Conservation (phyloP, 345 rosid genomes). For the Populus pruinosa region DNA sequence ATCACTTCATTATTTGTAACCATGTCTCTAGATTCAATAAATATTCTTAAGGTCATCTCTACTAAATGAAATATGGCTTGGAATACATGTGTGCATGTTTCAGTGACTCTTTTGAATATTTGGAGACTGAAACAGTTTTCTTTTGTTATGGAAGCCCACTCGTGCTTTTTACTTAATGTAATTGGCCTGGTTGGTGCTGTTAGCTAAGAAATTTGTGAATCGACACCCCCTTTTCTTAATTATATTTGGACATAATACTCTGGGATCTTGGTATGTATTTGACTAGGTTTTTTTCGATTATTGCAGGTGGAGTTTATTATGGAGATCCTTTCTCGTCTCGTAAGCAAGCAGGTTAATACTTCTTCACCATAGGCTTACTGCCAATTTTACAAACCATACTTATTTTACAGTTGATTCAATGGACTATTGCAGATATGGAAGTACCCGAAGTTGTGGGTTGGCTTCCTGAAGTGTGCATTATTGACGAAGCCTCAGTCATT, state of each 20-base stretch:
- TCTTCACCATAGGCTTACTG: conserved; percentile 10
- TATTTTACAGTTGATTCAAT: conserved; percentile 13
- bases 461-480: conserved; percentile 86
- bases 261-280: not conserved
- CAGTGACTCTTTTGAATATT: not conserved
- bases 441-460: conserved; percentile 96
- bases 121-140: not conserved
- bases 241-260: not conserved
- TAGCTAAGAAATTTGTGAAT: not conserved
- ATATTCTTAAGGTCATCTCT: too few species aligned
- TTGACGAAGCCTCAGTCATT: conserved; percentile 89
- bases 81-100: not conserved
- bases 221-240: not conserved
- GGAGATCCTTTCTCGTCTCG: conserved; percentile 95
- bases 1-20: too few species aligned
- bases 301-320: conserved; percentile 81
- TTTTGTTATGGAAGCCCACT: not conserved
- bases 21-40: too few species aligned
- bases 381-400: conserved; percentile 2
- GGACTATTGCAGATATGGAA: conserved; percentile 81
- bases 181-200: not conserved
- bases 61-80: not conserved
- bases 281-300: conserved; percentile 11
- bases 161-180: not conserved
- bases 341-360: conserved; percentile 78